A percentile compares a stretch with the other conserved stretches of the same genome.
phyloP scores from a whole-genome alignment of 2,329 filamentous ascomycete genomes.

The Clarireedia monteithiana region DNA sequence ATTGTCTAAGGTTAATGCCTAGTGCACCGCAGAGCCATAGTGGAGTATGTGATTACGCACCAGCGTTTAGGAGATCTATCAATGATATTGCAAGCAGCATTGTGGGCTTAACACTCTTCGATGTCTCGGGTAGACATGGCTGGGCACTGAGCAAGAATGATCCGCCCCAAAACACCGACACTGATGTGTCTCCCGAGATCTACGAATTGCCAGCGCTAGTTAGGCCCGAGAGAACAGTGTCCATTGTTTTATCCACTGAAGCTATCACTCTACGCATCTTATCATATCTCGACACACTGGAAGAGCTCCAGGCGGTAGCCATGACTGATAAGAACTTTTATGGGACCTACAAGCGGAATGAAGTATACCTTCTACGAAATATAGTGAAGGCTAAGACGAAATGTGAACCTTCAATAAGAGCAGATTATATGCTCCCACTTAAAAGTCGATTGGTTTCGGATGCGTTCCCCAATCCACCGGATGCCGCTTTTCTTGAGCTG shows the following conservation, averaged over 20 bases:
- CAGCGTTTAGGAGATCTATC: constrained; percentile 39
- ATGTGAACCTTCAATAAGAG: constrained; percentile 8
- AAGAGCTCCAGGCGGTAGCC: constrained; percentile 37
- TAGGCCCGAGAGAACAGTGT: constrained; percentile 3
- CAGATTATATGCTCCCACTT: constrained; percentile 5
- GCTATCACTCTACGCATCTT: constrained; percentile 35
- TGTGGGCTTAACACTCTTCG: constrained; percentile 39
- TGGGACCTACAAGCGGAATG: constrained; percentile 38
- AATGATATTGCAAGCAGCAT: constrained; percentile 46
- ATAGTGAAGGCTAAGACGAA: constrained; percentile 21
- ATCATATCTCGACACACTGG: constrained; percentile 32
- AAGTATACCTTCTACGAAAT: constrained; percentile 31
- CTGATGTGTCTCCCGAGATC: constrained; percentile 2
- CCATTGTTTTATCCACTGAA: constrained; percentile 14
- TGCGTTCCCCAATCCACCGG: background rate
- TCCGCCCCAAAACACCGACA: background rate
- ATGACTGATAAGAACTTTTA: constrained; percentile 38
- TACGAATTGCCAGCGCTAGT: constrained; percentile 7
- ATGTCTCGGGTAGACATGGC: constrained; percentile 40
- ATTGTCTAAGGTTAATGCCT: constrained; percentile 36
- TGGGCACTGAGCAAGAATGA: constrained; percentile 40
- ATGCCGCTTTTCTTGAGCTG: background rate
- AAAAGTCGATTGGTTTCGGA: background rate
- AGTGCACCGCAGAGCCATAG: constrained; percentile 37
- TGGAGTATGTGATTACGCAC: constrained; percentile 42